Base-by-base conservation (phyloP, 768 basidiomycete species). In the Galerina marginata region DNA sequence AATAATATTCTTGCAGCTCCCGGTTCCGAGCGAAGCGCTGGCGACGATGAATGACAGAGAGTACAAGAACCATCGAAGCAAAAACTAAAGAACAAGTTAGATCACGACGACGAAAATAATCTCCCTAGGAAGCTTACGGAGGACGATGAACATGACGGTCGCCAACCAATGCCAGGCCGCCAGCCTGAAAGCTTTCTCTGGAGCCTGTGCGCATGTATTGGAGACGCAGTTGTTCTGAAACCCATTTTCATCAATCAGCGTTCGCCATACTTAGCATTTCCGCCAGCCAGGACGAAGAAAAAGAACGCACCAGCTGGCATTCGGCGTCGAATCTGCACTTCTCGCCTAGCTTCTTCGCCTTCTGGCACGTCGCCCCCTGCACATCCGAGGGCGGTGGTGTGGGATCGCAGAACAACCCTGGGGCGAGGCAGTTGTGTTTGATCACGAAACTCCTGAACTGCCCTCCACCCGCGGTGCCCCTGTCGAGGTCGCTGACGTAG, bases 361-460 rank as follows among this genome's bases (percentile, higher is more conserved):
- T 71, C 48, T 82, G 67, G 63, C 88, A 90, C 7, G 78, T 73
- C 23, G 73, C 59, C 2, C 72, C 57, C 6, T 43, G 56, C 10
- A 54, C 40, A 43, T 61, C 54, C 12, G 61, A 48, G 0, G 65
- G 40, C 1, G 67, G 20, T 25, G 51, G 51, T 26, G 39, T 42
- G 16, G 78, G 74, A 59, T 86, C 84, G 69, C 89, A 90, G 71
- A 84, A 88, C 7, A 85, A 71, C 10, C 71, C 74, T 2, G 83
- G 78, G 4, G 78, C 79, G 12, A 74, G 77, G 69, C 88, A 90
- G 69, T 90, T 88, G 66, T 83, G 79, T 53, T 87, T 76, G 25
- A 81, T 79, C n/a, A 89, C 75, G 56, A 81, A 77, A 63, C 80
- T 83, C 15, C 75, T 77, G 68, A 79, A 79, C 59, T 79, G 75